Percentiles rank a stretch among this genome's conserved stretches.
Evolutionary conservation across 2,329 filamentous ascomycete species (phyloP).

Genomic region (Trichoderma atrobrunneum): DNA sequence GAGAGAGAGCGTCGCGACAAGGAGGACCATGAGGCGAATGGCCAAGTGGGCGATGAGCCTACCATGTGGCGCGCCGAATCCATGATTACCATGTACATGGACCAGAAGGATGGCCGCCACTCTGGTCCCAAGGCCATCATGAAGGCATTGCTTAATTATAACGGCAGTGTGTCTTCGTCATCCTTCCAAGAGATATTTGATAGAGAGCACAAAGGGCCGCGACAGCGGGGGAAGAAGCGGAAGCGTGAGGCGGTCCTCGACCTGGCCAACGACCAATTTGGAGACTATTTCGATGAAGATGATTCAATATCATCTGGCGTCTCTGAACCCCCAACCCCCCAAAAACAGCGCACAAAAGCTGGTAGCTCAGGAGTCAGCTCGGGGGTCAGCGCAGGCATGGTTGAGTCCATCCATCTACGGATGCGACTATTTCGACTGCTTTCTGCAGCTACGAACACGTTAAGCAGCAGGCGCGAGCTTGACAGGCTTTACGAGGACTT

Average conservation of each 20-base stretch:
- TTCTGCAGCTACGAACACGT: constrained; percentile 46
- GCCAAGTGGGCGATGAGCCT: constrained; percentile 26
- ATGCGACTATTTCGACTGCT: constrained; percentile 60
- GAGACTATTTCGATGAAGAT: constrained; percentile 56
- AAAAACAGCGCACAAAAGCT: constrained; percentile 34
- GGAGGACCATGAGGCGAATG: constrained; percentile 28
- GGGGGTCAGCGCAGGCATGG: constrained; percentile 31
- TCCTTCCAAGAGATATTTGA: constrained; percentile 66
- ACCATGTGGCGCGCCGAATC: constrained; percentile 46
- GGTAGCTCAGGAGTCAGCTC: constrained; percentile 24
- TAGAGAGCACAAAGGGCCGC: constrained; percentile 52
- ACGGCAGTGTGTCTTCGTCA: constrained; percentile 48
- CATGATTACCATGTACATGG: constrained; percentile 60
- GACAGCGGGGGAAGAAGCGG: constrained; percentile 45
- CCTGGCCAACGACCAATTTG: constrained; percentile 58
- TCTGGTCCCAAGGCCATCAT: constrained; percentile 54
- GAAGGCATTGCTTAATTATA: constrained; percentile 66
- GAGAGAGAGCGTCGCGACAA: constrained; percentile 53
- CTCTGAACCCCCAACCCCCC: constrained; percentile 46
- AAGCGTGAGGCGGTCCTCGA: constrained; percentile 50
- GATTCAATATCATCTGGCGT: constrained; percentile 49
- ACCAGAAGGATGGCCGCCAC: constrained; percentile 44
- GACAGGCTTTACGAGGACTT: constrained; percentile 59
- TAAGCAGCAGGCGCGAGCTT: constrained; percentile 43
- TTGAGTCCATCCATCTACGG: constrained; percentile 59